Conservation (phyloP, 1,284 basidiomycete genomes). For the Irpex sp. region DNA sequence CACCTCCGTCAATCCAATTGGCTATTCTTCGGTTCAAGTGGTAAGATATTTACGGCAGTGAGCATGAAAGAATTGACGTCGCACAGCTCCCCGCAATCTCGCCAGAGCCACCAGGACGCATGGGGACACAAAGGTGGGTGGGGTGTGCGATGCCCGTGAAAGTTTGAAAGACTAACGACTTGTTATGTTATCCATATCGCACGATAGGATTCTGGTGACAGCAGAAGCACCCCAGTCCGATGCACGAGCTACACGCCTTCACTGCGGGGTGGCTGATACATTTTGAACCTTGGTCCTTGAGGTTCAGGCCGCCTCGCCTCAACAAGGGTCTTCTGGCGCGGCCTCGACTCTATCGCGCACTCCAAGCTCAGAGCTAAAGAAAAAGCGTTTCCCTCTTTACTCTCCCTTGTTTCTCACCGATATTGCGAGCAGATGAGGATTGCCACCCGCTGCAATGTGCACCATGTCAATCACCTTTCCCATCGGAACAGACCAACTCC, state of each 20-base stretch:
- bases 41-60: not conserved
- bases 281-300: not conserved
- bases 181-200: not conserved
- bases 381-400: not conserved
- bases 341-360: not conserved
- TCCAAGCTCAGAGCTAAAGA: not conserved
- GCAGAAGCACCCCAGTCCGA: not conserved
- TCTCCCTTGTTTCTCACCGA: not conserved
- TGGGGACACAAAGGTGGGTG: not conserved
- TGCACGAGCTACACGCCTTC: not conserved
- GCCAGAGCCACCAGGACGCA: not conserved
- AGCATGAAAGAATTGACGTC: not conserved
- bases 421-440: not conserved
- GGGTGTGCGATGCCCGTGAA: not conserved
- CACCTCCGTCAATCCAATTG: not conserved
- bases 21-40: not conserved
- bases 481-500: not conserved
- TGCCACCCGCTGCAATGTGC: not conserved
- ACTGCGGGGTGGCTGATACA: not conserved
- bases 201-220: not conserved
- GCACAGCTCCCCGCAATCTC: not conserved
- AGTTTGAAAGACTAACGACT: not conserved
- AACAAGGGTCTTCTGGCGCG: not conserved
- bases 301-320: not conserved
- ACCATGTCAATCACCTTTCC: not conserved